Evolutionary conservation across 2,329 filamentous ascomycete genomes (phyloP).

Genomic region (Exophiala sp.): DNA sequence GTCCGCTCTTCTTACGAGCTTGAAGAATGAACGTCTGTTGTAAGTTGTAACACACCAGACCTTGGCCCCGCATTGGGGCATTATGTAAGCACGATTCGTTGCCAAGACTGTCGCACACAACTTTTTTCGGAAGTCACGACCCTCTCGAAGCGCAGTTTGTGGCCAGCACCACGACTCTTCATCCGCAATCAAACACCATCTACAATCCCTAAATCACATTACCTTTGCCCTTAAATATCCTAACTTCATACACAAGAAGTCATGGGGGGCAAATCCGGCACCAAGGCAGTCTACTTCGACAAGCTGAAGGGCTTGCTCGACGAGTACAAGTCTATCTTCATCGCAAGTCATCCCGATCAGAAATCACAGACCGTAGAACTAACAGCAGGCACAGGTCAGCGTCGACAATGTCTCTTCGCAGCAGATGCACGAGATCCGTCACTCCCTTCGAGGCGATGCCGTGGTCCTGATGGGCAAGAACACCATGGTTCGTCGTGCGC

Average conservation of each 20-base stretch:
- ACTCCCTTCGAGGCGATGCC: slow-evolving; percentile 82
- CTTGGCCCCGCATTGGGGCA: too few relatives aligned
- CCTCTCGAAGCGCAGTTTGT: neutral
- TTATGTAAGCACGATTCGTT: too few relatives aligned
- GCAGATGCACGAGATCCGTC: slow-evolving; percentile 99
- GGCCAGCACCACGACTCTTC: too few relatives aligned
- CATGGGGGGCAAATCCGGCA: slow-evolving; percentile 95
- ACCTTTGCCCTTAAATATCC: slow-evolving; percentile 86
- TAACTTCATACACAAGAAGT: slow-evolving; percentile 94
- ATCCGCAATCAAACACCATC: neutral
- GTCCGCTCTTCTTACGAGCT: too few relatives aligned
- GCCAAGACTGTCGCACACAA: too few relatives aligned
- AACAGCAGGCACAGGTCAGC: slow-evolving; percentile 46
- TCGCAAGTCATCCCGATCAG: slow-evolving; percentile 48
- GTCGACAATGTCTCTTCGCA: slow-evolving; percentile 97
- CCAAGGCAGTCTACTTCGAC: slow-evolving; percentile 98
- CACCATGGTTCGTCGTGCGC: slow-evolving; percentile 99
- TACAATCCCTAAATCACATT: slow-evolving; percentile 29
- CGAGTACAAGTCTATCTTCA: slow-evolving; percentile 96
- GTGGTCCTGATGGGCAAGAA: slow-evolving; percentile 99
- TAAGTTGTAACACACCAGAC: too few relatives aligned
- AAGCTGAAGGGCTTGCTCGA: slow-evolving; percentile 98
- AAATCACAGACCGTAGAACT: slow-evolving; percentile 1
- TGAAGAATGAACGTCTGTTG: too few relatives aligned
- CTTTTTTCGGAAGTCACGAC: too few relatives aligned